phyloP scores from a whole-genome alignment of 257 asterid genomes.

The Penstemon davidsonii region DNA sequence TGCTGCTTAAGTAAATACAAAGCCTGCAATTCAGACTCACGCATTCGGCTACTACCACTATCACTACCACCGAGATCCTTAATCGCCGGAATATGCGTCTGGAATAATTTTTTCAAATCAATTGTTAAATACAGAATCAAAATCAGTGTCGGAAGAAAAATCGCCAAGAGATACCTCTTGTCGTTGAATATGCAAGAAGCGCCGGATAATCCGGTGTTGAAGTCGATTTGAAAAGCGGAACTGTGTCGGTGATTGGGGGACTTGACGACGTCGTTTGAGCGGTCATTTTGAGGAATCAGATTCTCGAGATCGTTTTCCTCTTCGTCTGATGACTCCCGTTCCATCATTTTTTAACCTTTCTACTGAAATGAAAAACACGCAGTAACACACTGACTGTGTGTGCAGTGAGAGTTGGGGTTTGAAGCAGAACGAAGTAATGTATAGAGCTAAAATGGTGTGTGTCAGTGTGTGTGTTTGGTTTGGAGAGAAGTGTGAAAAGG shows the following conservation, averaged over 20 bases:
- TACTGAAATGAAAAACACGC: too few relatives aligned
- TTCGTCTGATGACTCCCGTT: conserved; percentile 73
- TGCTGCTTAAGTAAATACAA: conserved; percentile 74
- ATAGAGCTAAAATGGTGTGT: too few relatives aligned
- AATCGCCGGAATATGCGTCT: conserved; percentile 42
- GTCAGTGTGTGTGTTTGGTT: too few relatives aligned
- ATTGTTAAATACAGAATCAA: conserved; percentile 59
- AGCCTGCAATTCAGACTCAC: conserved; percentile 77
- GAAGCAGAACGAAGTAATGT: too few relatives aligned
- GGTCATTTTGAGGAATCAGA: conserved; percentile 61
- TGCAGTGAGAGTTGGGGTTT: too few relatives aligned
- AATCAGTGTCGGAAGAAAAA: conserved; percentile 56
- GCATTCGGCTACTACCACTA: conserved; percentile 45
- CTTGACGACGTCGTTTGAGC: conserved; percentile 32
- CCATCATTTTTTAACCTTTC: conserved; percentile 33
- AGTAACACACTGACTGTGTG: too few relatives aligned
- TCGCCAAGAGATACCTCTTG: conserved; percentile 61
- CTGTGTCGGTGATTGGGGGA: conserved; percentile 10
- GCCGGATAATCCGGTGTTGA: conserved; percentile 31
- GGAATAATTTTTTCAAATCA: conserved; percentile 54
- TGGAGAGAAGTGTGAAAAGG: too few relatives aligned
- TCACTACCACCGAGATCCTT: conserved; percentile 28
- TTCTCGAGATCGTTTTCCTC: conserved; percentile 71
- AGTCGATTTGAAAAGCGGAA: conserved; percentile 44
- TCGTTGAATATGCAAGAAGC: conserved; percentile 36